A percentile compares a stretch with the other conserved stretches of the same genome.
Evolutionary conservation across 1,284 basidiomycete genomes (phyloP).

Genomic region (Malassezia dermatis): DNA sequence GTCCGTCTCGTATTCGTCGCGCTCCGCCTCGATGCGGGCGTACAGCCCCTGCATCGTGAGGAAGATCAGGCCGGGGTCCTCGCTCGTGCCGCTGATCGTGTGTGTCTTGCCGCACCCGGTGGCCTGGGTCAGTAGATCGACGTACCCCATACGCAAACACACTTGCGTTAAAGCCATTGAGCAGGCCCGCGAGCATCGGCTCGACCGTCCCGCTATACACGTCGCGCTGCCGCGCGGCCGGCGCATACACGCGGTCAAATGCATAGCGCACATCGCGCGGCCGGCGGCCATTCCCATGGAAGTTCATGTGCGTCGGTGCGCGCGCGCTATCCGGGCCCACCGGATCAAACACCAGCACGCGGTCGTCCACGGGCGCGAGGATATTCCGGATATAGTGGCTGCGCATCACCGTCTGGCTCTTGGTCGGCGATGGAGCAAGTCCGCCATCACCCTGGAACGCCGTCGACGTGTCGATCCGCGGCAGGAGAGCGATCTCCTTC

Average conservation of each 20-base stretch:
- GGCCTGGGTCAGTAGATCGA: conserved; percentile 19
- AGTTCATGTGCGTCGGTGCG: conserved; percentile 1
- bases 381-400: conserved; percentile 36
- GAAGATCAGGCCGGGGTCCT: conserved; percentile 46
- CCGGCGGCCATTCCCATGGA: conserved; percentile 14
- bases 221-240: conserved; percentile 29
- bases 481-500: conserved; percentile 34
- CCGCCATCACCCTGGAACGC: conserved; percentile 48
- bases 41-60: conserved; percentile 47
- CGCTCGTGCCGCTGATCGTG: conserved; percentile 41
- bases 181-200: conserved; percentile 38
- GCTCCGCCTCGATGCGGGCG: conserved; percentile 34
- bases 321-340: conserved; percentile 20
- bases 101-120: conserved; percentile 48
- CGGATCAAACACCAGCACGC: conserved; percentile 46
- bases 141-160: conserved; percentile 46
- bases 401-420: conserved; percentile 16
- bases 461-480: conserved; percentile 28
- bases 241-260: conserved; percentile 44
- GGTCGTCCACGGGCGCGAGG: conserved; percentile 41
- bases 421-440: conserved; percentile 35
- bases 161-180: conserved; percentile 45
- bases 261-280: conserved; percentile 41
- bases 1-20: conserved; percentile 36
- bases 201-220: conserved; percentile 42